A percentile compares a stretch with the other conserved stretches of the same genome.
phyloP scores from a whole-genome alignment of 768 basidiomycete species.

The Rhizopogon vulgaris region DNA sequence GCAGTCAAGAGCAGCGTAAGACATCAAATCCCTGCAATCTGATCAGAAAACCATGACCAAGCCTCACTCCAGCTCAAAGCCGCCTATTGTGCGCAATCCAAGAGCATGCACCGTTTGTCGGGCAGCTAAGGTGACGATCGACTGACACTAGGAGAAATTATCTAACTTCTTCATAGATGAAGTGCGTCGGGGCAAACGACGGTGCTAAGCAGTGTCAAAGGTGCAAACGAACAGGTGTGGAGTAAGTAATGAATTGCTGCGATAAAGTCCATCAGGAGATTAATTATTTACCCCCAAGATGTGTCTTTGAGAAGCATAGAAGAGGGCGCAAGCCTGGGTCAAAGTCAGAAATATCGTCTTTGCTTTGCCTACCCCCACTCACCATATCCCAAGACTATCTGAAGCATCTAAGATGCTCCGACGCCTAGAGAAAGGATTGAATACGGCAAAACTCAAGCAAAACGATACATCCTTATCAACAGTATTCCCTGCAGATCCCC shows the following conservation, averaged over 20 bases:
- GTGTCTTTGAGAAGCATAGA: constrained; percentile 84
- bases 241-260: constrained; percentile 39
- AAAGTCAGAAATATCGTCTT: constrained; percentile 47
- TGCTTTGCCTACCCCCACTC: neutral
- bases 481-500: constrained; percentile 26
- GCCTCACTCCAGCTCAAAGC: constrained; percentile 29
- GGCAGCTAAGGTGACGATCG: constrained; percentile 59
- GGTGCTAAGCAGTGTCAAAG: constrained; percentile 77
- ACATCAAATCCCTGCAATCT: neutral
- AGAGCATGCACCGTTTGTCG: constrained; percentile 82
- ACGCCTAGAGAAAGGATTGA: constrained; percentile 78
- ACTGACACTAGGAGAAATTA: constrained; percentile 10
- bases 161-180: constrained; percentile 55
- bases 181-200: constrained; percentile 86
- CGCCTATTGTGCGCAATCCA: constrained; percentile 42
- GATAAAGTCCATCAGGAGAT: constrained; percentile 11
- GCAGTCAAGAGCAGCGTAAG: constrained; percentile 25
- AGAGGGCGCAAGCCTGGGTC: constrained; percentile 86
- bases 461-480: constrained; percentile 27
- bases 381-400: constrained; percentile 52
- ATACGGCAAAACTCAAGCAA: constrained; percentile 70
- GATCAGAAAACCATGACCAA: constrained; percentile 4
- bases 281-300: constrained; percentile 35
- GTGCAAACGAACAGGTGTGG: constrained; percentile 73
- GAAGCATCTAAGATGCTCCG: constrained; percentile 89